These are phyloP conservation scores for Trypethelium eluteriae DNA, from an alignment of 495 filamentous ascomycete genomes.

Conservation along the genomic window DNA sequence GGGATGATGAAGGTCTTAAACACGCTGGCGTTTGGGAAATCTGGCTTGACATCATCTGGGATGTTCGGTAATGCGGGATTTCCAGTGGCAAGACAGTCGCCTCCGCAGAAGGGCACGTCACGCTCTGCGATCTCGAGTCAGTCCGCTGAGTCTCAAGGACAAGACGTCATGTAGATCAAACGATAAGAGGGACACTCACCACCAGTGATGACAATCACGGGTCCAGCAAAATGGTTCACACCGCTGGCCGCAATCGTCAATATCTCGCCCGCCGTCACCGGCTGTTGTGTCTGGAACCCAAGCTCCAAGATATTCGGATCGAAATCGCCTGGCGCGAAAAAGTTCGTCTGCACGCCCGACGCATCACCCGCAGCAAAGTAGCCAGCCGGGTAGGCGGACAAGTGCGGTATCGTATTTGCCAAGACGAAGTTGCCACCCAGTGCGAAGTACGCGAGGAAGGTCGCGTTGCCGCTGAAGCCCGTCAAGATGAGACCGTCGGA, in stretches of 20 bases:
- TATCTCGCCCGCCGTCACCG: conserved; percentile 30
- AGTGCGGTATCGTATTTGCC: conserved; percentile 40
- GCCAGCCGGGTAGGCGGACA: conserved; percentile 32
- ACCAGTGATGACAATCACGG: conserved; percentile 27
- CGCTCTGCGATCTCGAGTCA: background rate
- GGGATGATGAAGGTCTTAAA: conserved; percentile 21
- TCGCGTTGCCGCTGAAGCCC: conserved; percentile 44
- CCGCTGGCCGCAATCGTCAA: conserved; percentile 23
- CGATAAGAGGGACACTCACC: background rate
- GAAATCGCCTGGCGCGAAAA: conserved; percentile 43
- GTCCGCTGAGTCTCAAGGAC: background rate
- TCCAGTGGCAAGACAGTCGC: conserved; percentile 27
- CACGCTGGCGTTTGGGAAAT: conserved; percentile 22
- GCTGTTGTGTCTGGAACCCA: conserved; percentile 19
- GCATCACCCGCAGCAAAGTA: conserved; percentile 43
- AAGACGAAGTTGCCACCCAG: conserved; percentile 43
- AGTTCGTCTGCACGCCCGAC: conserved; percentile 37
- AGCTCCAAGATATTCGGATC: conserved; percentile 40
- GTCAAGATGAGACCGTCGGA: conserved; percentile 53
- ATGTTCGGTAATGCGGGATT: conserved; percentile 16
- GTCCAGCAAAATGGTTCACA: conserved; percentile 23
- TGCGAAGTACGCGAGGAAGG: conserved; percentile 34
- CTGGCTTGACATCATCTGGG: conserved; percentile 11
- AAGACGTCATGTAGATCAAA: background rate
- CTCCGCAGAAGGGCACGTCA: conserved; percentile 29